Conservation (phyloP, 345 rosid genomes). For the Citropsis articulata region DNA sequence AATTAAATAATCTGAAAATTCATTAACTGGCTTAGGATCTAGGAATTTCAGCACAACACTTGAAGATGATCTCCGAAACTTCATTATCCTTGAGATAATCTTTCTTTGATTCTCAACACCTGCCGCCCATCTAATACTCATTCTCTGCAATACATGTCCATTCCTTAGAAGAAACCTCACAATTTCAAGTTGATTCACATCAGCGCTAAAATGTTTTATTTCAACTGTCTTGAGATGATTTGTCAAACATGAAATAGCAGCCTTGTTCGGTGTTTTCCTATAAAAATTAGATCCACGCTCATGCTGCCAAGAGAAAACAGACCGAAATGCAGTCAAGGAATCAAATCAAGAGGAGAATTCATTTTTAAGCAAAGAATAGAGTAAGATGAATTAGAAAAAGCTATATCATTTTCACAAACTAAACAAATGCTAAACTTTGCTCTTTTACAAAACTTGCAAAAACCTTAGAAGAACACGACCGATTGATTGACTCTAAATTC, state of each 20-base stretch:
- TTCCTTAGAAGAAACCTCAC: not conserved
- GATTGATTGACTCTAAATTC: too few species aligned
- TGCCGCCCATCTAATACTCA: not conserved
- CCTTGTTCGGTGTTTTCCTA: not conserved
- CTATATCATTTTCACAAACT: not conserved
- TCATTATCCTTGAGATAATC: not conserved
- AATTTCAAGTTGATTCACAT: not conserved
- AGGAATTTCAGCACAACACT: not conserved
- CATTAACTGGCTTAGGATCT: not conserved
- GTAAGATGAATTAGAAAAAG: too few species aligned
- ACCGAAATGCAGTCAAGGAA: not conserved
- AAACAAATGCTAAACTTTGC: not conserved
- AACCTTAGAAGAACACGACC: too few species aligned
- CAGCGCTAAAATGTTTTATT: not conserved
- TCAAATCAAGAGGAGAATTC: not conserved
- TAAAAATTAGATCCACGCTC: fast-evolving
- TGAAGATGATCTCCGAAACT: not conserved
- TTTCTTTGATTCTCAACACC: not conserved
- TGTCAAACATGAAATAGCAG: not conserved
- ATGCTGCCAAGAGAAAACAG: not conserved
- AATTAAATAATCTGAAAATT: too few species aligned
- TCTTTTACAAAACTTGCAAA: too few species aligned
- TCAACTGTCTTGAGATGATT: conserved; percentile 2
- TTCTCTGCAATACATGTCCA: not conserved
- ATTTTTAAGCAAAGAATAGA: not conserved